Evolutionary conservation across 495 filamentous ascomycete genomes (phyloP).

Genomic region (Podospora bellae-mahoneyi): DNA sequence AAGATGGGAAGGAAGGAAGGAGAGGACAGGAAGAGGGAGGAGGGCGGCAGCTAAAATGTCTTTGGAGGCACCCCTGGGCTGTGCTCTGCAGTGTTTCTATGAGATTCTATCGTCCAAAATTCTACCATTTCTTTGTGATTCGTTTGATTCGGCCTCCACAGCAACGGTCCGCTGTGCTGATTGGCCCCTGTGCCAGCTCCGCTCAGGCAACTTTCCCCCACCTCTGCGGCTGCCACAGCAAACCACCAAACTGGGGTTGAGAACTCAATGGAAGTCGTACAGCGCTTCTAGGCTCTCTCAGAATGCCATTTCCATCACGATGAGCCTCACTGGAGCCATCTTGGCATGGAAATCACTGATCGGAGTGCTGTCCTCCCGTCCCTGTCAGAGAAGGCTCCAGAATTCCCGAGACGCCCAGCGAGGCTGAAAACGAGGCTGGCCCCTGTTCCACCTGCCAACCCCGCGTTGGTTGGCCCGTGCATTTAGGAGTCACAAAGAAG

Average conservation of each 20-base stretch:
- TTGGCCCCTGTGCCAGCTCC: slow-evolving; percentile 25
- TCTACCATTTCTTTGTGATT: slow-evolving; percentile 35
- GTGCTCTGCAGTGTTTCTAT: slow-evolving; percentile 34
- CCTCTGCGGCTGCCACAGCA: slow-evolving; percentile 26
- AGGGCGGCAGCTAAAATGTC: slow-evolving; percentile 37
- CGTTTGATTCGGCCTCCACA: slow-evolving; percentile 33
- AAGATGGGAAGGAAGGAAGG: slow-evolving; percentile 24
- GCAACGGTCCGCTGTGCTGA: slow-evolving; percentile 22
- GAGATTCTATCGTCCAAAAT: slow-evolving; percentile 39
- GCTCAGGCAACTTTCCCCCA: slow-evolving; percentile 22
- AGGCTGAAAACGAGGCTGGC: slow-evolving; percentile 35
- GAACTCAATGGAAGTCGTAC: slow-evolving; percentile 6
- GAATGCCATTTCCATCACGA: background rate
- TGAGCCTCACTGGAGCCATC: background rate
- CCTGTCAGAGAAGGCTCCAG: slow-evolving; percentile 23
- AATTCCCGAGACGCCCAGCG: slow-evolving; percentile 20
- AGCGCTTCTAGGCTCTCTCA: slow-evolving; percentile 13
- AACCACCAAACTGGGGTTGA: slow-evolving; percentile 8
- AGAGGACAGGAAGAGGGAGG: slow-evolving; percentile 19
- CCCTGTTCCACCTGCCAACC: slow-evolving; percentile 16
- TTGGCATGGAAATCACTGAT: background rate
- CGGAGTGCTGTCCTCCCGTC: background rate
- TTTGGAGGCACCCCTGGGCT: slow-evolving; percentile 28
- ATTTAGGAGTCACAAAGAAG: background rate
- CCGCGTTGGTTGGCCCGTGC: slow-evolving; percentile 11